phyloP scores from a whole-genome alignment of 2,329 filamentous ascomycete genomes.

The Botryosphaeria dothidea region DNA sequence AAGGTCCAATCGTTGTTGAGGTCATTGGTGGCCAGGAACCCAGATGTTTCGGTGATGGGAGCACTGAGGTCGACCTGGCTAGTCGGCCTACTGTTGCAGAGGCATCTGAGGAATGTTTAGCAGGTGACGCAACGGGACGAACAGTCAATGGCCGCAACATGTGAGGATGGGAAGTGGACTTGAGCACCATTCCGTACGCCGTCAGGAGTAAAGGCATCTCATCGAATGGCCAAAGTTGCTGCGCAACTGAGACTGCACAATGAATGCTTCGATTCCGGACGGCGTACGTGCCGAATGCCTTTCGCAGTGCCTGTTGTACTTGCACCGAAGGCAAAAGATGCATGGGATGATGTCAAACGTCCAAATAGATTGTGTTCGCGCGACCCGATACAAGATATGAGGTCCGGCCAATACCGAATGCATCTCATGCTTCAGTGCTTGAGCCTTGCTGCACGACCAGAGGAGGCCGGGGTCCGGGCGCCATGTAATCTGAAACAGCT shows the following conservation, averaged over 20 bases:
- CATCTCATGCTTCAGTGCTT: not conserved
- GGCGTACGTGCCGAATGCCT: too few species aligned
- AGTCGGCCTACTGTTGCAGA: slow-evolving; percentile 23
- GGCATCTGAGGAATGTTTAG: slow-evolving; percentile 24
- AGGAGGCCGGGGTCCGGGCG: too few species aligned
- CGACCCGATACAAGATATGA: not conserved
- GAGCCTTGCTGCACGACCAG: too few species aligned
- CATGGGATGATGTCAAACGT: too few species aligned
- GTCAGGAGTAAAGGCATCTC: too few species aligned
- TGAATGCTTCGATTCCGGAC: not conserved
- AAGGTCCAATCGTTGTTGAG: slow-evolving; percentile 36
- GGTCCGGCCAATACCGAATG: not conserved
- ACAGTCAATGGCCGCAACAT: not conserved
- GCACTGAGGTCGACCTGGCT: not conserved
- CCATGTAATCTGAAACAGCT: not conserved
- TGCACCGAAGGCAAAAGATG: too few species aligned
- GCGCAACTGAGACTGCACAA: too few species aligned
- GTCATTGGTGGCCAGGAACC: slow-evolving; percentile 23
- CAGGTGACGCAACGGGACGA: not conserved
- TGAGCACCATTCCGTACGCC: not conserved
- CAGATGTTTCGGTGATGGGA: not conserved
- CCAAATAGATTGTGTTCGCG: too few species aligned
- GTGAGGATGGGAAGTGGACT: not conserved
- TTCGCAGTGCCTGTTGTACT: too few species aligned
- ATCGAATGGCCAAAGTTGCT: too few species aligned